Evolutionary conservation across 129 eudicot genomes (phyloP).

Genomic region (Flaveria brownii): DNA sequence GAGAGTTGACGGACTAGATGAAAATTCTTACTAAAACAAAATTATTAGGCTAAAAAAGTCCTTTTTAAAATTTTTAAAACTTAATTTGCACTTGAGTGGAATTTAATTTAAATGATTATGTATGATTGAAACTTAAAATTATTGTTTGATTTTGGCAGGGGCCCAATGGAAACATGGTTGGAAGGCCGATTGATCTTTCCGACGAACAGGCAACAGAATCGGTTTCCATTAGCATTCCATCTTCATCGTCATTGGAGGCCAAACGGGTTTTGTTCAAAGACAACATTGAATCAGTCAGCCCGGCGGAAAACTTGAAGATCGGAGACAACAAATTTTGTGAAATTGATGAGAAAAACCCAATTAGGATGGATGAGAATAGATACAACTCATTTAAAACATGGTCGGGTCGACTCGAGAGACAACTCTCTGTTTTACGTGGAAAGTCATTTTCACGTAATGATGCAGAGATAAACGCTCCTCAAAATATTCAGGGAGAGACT

Average conservation of each 20-base stretch:
- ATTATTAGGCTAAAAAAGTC: too few relatives aligned
- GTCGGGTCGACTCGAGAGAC: slow-evolving; percentile 84
- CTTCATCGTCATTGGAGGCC: slow-evolving; percentile 46
- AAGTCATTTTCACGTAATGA: slow-evolving; percentile 29
- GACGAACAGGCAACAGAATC: slow-evolving; percentile 42
- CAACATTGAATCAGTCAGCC: slow-evolving; percentile 23
- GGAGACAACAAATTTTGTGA: slow-evolving; percentile 20
- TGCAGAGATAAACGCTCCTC: slow-evolving; percentile 36
- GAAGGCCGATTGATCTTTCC: slow-evolving; percentile 18
- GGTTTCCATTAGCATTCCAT: slow-evolving; percentile 78
- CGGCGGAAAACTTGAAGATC: slow-evolving; percentile 7
- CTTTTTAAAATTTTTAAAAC: not conserved
- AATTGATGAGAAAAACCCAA: slow-evolving; percentile 23
- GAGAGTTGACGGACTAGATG: too few relatives aligned
- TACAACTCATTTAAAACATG: slow-evolving; percentile 86
- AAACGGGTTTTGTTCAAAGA: slow-evolving; percentile 44
- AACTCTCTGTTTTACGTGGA: slow-evolving; percentile 66
- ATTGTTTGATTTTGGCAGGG: slow-evolving; percentile 32
- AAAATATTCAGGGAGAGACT: slow-evolving; percentile 38
- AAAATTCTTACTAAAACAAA: too few relatives aligned
- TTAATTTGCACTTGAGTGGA: not conserved
- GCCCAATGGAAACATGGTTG: slow-evolving; percentile 32
- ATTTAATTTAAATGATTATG: not conserved
- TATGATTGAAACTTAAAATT: not conserved
- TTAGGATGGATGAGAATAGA: slow-evolving; percentile 30